These are phyloP conservation scores for Neonectria ditissima DNA, from an alignment of 2,329 filamentous ascomycete genomes.

Conservation along the genomic window DNA sequence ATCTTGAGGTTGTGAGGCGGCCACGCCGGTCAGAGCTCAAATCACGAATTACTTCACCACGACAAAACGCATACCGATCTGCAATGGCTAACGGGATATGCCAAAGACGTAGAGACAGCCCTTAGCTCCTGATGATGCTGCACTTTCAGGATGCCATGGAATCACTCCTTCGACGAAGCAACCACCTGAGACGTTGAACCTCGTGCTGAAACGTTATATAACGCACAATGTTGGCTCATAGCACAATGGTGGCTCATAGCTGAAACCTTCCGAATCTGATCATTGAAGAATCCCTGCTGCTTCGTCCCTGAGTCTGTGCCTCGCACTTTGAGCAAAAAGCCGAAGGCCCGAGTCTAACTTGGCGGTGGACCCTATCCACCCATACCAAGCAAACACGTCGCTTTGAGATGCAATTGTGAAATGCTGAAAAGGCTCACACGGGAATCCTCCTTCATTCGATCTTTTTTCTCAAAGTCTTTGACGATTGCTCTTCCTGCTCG, in stretches of 20 bases:
- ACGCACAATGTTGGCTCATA: no score
- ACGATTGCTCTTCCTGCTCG: not conserved
- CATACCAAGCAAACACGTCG: not conserved
- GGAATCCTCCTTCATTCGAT: not conserved
- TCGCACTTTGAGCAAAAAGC: not conserved
- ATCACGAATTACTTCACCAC: no score
- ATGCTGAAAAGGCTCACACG: no score
- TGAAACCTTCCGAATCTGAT: not conserved
- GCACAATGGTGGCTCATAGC: no score
- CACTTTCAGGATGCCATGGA: no score
- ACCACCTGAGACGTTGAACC: no score
- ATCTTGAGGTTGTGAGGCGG: not conserved
- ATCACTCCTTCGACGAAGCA: no score
- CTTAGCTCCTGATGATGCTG: no score
- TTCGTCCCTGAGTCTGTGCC: not conserved
- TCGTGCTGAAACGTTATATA: no score
- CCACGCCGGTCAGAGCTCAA: not conserved
- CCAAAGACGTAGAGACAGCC: no score
- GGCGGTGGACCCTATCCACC: not conserved
- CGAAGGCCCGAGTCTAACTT: not conserved
- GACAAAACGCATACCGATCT: no score
- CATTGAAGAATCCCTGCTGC: not conserved
- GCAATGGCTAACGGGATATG: no score
- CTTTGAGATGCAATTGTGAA: not conserved
- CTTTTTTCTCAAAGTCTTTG: not conserved